Evolutionary conservation across 495 filamentous ascomycete species (phyloP).

Genomic region (Pseudomonodictys pantanalensis): DNA sequence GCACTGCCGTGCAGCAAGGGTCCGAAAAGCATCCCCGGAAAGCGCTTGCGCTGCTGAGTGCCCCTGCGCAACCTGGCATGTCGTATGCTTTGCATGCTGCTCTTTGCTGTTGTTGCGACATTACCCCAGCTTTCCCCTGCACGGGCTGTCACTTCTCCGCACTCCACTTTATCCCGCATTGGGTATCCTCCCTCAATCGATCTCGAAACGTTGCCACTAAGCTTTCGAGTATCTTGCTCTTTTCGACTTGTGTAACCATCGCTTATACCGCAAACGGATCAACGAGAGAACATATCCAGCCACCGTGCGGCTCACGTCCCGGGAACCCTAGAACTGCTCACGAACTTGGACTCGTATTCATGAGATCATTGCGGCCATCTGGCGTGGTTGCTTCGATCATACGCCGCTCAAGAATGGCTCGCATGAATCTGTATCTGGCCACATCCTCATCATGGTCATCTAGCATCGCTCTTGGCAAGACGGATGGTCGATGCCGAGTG

Average conservation of each 20-base stretch:
- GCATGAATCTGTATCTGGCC: background rate
- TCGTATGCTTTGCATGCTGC: conserved; percentile 28
- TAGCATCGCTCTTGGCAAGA: conserved; percentile 17
- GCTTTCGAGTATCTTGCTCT: background rate
- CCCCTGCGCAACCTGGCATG: conserved; percentile 11
- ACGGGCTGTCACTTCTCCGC: conserved; percentile 16
- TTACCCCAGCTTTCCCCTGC: conserved; percentile 10
- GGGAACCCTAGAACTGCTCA: background rate
- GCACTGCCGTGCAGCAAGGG: conserved; percentile 7
- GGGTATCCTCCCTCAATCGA: conserved; percentile 4
- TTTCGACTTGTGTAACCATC: background rate
- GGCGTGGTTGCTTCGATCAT: background rate
- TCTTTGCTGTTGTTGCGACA: conserved; percentile 23
- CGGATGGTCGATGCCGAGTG: conserved; percentile 15
- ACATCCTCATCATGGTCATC: background rate
- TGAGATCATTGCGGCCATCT: background rate
- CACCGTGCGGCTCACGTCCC: background rate
- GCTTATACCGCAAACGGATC: background rate
- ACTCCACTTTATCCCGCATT: conserved; percentile 10
- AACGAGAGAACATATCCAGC: background rate
- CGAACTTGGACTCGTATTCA: background rate
- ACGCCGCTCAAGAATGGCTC: no score
- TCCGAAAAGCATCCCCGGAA: conserved; percentile 22
- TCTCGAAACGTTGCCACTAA: background rate
- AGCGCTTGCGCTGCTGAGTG: conserved; percentile 4